These are phyloP conservation scores for Dianthus caryophyllus DNA, from an alignment of 148 eudicot species.

Conservation along the genomic window DNA sequence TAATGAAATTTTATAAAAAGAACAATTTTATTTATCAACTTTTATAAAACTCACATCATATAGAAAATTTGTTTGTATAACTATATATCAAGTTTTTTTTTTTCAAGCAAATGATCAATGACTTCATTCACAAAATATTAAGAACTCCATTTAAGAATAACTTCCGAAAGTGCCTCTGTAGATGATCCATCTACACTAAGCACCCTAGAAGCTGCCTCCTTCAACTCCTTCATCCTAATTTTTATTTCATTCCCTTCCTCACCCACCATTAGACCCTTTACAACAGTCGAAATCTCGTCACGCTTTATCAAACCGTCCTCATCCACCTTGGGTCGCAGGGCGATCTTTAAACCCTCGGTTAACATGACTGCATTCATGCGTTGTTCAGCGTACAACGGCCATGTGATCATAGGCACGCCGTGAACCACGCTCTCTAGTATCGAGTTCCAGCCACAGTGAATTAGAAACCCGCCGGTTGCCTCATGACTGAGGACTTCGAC, in stretches of 20 bases:
- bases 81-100: too few relatives aligned
- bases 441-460: conserved; percentile 66
- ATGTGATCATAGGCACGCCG: conserved; percentile 46
- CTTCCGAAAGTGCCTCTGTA: conserved; percentile 31
- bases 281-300: conserved; percentile 38
- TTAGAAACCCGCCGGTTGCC: conserved; percentile 44
- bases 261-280: conserved; percentile 49
- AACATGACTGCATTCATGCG: conserved; percentile 45
- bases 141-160: conserved; percentile 40
- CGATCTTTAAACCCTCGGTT: conserved; percentile 39
- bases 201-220: conserved; percentile 36
- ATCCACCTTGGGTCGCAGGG: conserved; percentile 28
- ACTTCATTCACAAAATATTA: conserved; percentile 13
- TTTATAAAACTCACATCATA: too few relatives aligned
- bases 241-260: conserved; percentile 43
- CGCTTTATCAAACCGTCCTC: conserved; percentile 30
- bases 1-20: too few relatives aligned
- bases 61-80: too few relatives aligned
- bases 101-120: conserved; percentile 5
- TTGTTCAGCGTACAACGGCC: conserved; percentile 64
- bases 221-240: conserved; percentile 33
- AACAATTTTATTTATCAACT: too few relatives aligned
- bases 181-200: conserved; percentile 43
- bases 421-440: conserved; percentile 46
- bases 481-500: conserved; percentile 34